Evolutionary conservation across 768 basidiomycete species (phyloP).

Genomic region (Lactarius pseudohatsudake): DNA sequence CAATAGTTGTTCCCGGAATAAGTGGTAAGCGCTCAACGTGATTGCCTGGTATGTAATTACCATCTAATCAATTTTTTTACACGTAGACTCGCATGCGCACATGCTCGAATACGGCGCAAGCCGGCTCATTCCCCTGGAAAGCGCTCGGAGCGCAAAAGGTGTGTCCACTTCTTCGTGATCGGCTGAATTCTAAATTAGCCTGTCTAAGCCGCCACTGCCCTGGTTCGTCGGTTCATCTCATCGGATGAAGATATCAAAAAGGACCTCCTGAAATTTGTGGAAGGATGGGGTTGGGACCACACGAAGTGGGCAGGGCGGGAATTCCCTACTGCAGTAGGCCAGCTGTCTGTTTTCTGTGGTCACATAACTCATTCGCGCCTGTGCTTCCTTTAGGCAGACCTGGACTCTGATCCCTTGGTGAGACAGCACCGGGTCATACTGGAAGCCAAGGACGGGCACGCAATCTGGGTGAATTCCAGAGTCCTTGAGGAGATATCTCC

Average conservation of each 20-base stretch:
- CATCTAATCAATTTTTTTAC: constrained; percentile 24
- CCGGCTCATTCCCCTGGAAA: constrained; percentile 61
- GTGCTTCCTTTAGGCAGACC: constrained; percentile 50
- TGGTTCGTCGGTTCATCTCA: constrained; percentile 61
- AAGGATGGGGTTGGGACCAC: constrained; percentile 92
- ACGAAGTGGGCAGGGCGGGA: constrained; percentile 61
- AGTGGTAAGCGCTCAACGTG: constrained; percentile 49
- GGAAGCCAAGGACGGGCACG: constrained; percentile 87
- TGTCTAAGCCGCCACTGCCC: constrained; percentile 56
- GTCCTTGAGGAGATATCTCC: constrained; percentile 58
- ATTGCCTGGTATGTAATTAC: constrained; percentile 18
- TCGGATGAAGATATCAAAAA: constrained; percentile 54
- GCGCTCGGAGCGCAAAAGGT: constrained; percentile 60
- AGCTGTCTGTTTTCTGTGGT: neutral
- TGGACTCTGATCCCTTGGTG: constrained; percentile 70
- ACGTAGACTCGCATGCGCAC: constrained; percentile 76
- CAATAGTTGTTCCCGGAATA: constrained; percentile 70
- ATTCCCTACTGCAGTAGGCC: constrained; percentile 70
- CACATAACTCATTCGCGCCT: neutral
- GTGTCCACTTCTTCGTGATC: constrained; percentile 7
- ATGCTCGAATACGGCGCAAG: constrained; percentile 76
- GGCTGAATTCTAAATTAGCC: constrained; percentile 12
- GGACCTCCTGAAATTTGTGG: constrained; percentile 61
- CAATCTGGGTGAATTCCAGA: constrained; percentile 76
- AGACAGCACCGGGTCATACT: constrained; percentile 70